Percentiles rank a stretch among this genome's conserved stretches.
Evolutionary conservation across 140 eudicot genomes (phyloP).

Genomic region (Anethum foeniculum): DNA sequence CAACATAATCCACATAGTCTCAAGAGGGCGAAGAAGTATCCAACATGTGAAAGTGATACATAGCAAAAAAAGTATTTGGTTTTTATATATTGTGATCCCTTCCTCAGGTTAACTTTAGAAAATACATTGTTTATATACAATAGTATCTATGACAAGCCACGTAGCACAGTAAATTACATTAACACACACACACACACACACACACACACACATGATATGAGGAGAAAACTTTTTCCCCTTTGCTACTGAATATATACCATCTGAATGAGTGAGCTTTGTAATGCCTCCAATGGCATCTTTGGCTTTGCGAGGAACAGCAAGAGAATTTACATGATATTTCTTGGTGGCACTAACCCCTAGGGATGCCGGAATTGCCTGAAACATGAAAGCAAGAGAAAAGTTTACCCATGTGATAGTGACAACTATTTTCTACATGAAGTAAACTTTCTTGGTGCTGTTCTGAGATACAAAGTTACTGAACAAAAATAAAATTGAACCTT

Average conservation of each 20-base stretch:
- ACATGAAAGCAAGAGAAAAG: slow-evolving; percentile 13
- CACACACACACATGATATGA: background rate
- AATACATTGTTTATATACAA: background rate
- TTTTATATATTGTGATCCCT: background rate
- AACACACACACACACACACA: background rate
- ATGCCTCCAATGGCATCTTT: slow-evolving; percentile 99
- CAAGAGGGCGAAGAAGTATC: background rate
- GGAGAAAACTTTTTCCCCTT: background rate
- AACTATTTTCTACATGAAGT: background rate
- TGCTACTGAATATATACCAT: slow-evolving; percentile 42
- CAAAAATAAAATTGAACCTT: slow-evolving; percentile 39
- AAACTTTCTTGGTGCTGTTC: background rate
- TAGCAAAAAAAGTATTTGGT: background rate
- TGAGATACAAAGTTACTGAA: background rate
- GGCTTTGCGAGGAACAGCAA: slow-evolving; percentile 93
- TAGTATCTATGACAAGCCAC: background rate
- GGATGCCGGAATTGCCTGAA: slow-evolving; percentile 84
- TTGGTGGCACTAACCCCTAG: slow-evolving; percentile 82
- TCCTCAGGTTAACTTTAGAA: background rate
- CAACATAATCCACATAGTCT: background rate
- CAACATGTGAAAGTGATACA: background rate
- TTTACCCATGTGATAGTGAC: background rate
- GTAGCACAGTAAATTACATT: background rate
- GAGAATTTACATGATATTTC: slow-evolving; percentile 89
- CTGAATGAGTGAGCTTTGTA: slow-evolving; percentile 86